Base-by-base conservation (phyloP, 495 filamentous ascomycete species). In the Daldinia loculata region DNA sequence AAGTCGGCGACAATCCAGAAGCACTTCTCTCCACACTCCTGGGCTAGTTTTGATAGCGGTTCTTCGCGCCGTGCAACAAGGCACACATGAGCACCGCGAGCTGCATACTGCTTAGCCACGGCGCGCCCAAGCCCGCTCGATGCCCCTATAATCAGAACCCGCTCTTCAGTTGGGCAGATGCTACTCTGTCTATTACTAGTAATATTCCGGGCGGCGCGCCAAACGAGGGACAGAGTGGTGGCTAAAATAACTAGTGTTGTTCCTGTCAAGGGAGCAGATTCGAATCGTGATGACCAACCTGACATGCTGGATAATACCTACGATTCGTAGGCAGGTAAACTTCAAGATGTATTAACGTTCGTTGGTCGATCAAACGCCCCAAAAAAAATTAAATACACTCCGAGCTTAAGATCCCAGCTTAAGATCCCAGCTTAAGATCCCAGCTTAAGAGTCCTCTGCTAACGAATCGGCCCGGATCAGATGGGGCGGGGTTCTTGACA, bases 121-220 rank as follows among this genome's bases (percentile, higher is more conserved):
- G 61, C 39, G 6, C 75, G 75, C 3, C 76, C 76, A 12, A 78
- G 70, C 8, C 76, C 76, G 41, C 76, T 78, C 0, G 76, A 78
- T 0, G 76, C 76, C 0, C 76, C 76, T 55, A 78, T 53, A 32
- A 78, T 66, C 19, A 78, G 59, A 27, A 78, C 72, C 12, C 76
- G 75, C 34, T 78, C 76, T 17, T 70, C 39, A 4, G 30, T 61
- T 51, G 60, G 70, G 3, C 6, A 43, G 7, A 77, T 39, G 7
- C 29, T 68, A 6, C 24, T 27, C 1, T 41, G 32, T 50, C 74
- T 74, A 0, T 9, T 53, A 5, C 66, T 51, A 24, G 50, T 22
- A 24, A 15, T 26, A 30, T 29, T 6, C 52, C 26, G 30, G 61
- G 38, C 11, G 6, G 48, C 15, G 24, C 24, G 61, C 36, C 19